Evolutionary conservation across 164 flowering plant genomes (phyloP).

Genomic region (Tetrastigma voinierianum): DNA sequence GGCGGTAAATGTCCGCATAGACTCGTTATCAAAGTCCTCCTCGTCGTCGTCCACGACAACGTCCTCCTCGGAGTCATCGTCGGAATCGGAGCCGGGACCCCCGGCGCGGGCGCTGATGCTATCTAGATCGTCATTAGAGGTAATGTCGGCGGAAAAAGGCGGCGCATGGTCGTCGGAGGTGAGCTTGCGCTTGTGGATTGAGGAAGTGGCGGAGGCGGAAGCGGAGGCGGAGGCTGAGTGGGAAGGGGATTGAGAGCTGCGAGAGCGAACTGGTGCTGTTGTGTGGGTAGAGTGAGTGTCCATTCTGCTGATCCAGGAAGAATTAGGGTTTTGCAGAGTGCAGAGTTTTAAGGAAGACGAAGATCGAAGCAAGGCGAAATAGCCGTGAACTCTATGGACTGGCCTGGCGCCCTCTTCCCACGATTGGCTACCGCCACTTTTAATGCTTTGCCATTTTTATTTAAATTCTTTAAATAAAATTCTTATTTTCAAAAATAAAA

Average conservation of each 20-base stretch:
- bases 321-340: conserved; percentile 11
- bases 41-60: conserved; percentile 72
- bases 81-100: conserved; percentile 54
- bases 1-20: conserved; percentile 77
- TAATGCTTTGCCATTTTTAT: too few species aligned
- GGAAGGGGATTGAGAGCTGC: conserved; percentile 84
- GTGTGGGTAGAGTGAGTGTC: conserved; percentile 72
- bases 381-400: too few species aligned
- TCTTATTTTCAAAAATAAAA: too few species aligned
- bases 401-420: too few species aligned
- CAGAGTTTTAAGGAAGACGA: too few species aligned
- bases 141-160: conserved; percentile 63
- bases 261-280: conserved; percentile 65
- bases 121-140: conserved; percentile 91
- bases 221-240: conserved; percentile 53
- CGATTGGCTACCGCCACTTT: too few species aligned
- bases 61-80: conserved; percentile 65
- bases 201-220: conserved; percentile 78
- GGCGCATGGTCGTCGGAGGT: conserved; percentile 61
- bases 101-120: conserved; percentile 85
- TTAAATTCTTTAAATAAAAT: too few species aligned
- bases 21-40: conserved; percentile 56
- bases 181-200: conserved; percentile 82
- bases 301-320: conserved; percentile 30
- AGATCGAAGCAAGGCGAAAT: too few species aligned